Conservation (phyloP, 345 rosid species). For the Lepidium didymum region DNA sequence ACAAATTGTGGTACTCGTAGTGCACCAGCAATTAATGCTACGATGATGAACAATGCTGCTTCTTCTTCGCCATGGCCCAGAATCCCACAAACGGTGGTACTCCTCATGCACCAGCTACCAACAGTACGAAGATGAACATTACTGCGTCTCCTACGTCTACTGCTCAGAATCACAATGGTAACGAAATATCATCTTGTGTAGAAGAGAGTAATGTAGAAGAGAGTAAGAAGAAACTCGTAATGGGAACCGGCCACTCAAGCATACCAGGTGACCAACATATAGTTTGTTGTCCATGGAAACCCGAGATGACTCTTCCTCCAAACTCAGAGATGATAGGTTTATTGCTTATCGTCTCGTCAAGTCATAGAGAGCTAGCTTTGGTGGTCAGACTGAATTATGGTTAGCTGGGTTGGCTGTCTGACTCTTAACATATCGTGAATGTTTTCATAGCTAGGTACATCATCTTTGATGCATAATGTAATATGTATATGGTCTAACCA, state of each 20-base stretch:
- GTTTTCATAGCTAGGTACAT: neutral
- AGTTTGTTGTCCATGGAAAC: slow-evolving; percentile 17
- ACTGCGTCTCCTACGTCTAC: neutral
- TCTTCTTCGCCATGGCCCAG: neutral
- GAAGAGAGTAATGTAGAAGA: slow-evolving; percentile 6
- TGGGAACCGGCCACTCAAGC: slow-evolving; percentile 13
- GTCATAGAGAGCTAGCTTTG: neutral
- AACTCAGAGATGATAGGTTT: slow-evolving; percentile 18
- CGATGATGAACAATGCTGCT: neutral
- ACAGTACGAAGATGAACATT: neutral
- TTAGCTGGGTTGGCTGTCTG: neutral
- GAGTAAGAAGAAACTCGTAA: slow-evolving; percentile 3
- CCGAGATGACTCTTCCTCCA: slow-evolving; percentile 17
- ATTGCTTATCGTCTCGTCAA: slow-evolving; percentile 16
- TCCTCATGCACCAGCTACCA: neutral
- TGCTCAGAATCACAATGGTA: neutral
- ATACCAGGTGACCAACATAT: slow-evolving; percentile 13
- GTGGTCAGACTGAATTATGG: neutral
- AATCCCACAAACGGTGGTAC: neutral
- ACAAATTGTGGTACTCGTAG: neutral
- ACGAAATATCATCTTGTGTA: neutral
- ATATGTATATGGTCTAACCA: neutral
- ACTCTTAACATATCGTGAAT: neutral
- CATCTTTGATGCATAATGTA: neutral
- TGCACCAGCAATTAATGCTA: neutral